Conservation (phyloP, 2,329 filamentous ascomycete species). For the Dothistroma pini region DNA sequence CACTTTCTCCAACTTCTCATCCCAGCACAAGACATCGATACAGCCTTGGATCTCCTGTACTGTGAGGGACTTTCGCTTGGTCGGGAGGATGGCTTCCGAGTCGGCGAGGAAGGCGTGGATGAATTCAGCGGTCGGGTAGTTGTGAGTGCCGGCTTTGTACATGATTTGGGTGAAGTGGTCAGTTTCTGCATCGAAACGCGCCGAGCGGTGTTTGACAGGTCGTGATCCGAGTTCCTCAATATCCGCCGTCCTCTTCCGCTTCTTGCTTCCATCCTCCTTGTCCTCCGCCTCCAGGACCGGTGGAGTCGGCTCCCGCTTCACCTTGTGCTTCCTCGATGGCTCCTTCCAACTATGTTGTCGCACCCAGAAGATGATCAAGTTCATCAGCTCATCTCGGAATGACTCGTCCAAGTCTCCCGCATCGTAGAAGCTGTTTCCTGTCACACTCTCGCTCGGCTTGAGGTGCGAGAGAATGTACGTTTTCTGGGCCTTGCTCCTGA, state of each 20-base stretch:
- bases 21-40: slow-evolving; percentile 82
- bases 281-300: slow-evolving; percentile 13
- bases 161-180: slow-evolving; percentile 28
- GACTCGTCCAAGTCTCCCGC: slow-evolving; percentile 85
- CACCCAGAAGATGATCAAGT: slow-evolving; percentile 70
- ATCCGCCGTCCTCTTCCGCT: slow-evolving; percentile 30
- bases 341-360: slow-evolving; percentile 68
- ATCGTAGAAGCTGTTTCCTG: slow-evolving; percentile 91
- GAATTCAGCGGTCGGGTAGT: slow-evolving; percentile 75
- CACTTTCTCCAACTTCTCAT: slow-evolving; percentile 71
- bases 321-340: slow-evolving; percentile 33
- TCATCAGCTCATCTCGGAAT: slow-evolving; percentile 75
- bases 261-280: slow-evolving; percentile 19
- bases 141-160: slow-evolving; percentile 41
- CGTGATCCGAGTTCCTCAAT: slow-evolving; percentile 30
- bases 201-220: slow-evolving; percentile 25
- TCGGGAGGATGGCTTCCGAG: slow-evolving; percentile 67
- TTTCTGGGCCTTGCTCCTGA: slow-evolving; percentile 85
- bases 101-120: slow-evolving; percentile 72
- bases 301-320: slow-evolving; percentile 8
- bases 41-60: slow-evolving; percentile 80
- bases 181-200: slow-evolving; percentile 17
- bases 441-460: slow-evolving; percentile 81
- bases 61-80: slow-evolving; percentile 45
- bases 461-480: slow-evolving; percentile 92